phyloP scores from a whole-genome alignment of 139 green algal genomes.

The Tetraselmis chui region DNA sequence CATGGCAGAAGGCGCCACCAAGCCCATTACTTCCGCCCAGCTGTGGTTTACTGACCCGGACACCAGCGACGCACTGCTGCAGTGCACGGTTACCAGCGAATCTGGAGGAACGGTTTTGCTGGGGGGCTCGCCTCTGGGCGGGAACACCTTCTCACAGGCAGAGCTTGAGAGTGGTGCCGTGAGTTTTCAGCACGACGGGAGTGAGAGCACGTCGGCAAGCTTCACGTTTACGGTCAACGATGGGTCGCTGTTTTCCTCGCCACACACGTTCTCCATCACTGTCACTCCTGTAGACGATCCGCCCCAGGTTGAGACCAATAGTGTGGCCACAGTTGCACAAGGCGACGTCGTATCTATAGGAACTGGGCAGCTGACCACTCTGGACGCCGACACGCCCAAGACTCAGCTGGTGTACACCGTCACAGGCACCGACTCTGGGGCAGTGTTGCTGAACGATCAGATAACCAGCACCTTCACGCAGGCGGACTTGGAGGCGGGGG shows the following conservation, averaged over 20 bases:
- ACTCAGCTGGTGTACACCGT: too few species aligned
- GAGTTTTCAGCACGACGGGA: background rate
- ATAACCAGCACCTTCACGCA: too few species aligned
- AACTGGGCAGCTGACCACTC: too few species aligned
- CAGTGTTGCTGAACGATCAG: too few species aligned
- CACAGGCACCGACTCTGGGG: too few species aligned
- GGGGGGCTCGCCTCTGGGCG: background rate
- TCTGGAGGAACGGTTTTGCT: background rate
- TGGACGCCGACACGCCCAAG: too few species aligned
- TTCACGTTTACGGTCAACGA: background rate
- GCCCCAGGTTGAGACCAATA: background rate
- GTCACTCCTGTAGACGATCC: background rate
- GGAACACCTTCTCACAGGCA: background rate
- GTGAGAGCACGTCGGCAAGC: background rate
- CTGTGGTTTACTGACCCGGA: background rate
- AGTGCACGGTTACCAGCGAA: background rate
- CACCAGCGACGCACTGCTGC: background rate
- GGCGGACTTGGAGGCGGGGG: too few species aligned
- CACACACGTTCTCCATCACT: background rate
- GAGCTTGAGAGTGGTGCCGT: background rate
- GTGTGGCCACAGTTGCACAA: too few species aligned
- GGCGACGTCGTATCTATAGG: too few species aligned
- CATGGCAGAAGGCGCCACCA: background rate
- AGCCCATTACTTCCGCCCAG: background rate
- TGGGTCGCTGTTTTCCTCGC: background rate